Base-by-base conservation (phyloP, 1,284 basidiomycete genomes). In the Afroboletus lepidellus region DNA sequence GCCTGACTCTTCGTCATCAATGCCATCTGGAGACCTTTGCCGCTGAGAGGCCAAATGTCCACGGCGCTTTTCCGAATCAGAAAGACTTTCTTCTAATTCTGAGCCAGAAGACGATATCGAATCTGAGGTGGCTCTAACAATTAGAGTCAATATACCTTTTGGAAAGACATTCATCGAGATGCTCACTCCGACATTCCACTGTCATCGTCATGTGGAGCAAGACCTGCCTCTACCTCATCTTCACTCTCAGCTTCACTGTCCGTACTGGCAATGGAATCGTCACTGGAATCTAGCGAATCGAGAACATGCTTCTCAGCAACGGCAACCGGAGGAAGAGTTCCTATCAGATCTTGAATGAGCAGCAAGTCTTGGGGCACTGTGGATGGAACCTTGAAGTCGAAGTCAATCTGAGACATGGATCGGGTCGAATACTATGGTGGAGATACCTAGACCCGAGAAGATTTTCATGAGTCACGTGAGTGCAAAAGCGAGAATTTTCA, bases 351-450 rank as follows among this genome's bases (percentile, higher is more conserved):
- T 48, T 81, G 83, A 39, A 90, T 90, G 41, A 90, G 75, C 36
- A 85, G 75, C 20, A 90, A 69, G 63, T 90, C 88, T 61, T 89
- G 88, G 11, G 87, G 79, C 20, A 88, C 69, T 16, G 60, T 61
- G n/a, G 74, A 73, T 32, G 87, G 87, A 12, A 79, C 59, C 62
- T 80, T 82, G 75, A 88, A 90, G 51, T 58, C 41, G 43, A 58
- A 57, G 52, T 67, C 50, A 69, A 66, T 69, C 44, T 41, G n/a
- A 15, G 45, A 49, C 29, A 11, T 33, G 12, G 25, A 33, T 29
- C 15, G 18, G 11, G 9, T 20, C 15, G 41, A 42, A 29, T 12
- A n/a, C 5, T n/a, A 37, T 20, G 15, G 7, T 13, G 34, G n/a
- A n/a, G n/a, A n/a, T n/a, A n/a, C n/a, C n/a, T n/a, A n/a, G n/a